Percentiles rank a stretch among this genome's conserved stretches.
Evolutionary conservation across 1,284 basidiomycete genomes (phyloP).

Genomic region (Cystobasidium pallidum): DNA sequence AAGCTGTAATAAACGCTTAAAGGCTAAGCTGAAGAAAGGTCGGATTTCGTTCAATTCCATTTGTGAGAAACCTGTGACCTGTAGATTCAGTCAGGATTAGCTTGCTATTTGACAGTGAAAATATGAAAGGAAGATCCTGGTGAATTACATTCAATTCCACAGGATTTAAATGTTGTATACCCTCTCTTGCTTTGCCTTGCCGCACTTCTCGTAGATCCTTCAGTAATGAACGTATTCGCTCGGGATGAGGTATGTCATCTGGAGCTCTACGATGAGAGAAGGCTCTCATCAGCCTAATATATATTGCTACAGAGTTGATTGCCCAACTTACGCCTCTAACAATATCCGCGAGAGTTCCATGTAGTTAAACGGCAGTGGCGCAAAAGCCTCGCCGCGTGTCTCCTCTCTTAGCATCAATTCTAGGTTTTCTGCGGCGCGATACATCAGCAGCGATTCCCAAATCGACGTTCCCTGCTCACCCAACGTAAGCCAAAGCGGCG

Average conservation of each 20-base stretch:
- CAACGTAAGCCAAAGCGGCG: constrained; percentile 83
- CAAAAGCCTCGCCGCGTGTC: constrained; percentile 53
- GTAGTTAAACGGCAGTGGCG: constrained; percentile 68
- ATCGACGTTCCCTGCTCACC: constrained; percentile 60
- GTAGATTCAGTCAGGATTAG: constrained; percentile 11
- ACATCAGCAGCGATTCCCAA: not conserved
- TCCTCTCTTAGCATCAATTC: constrained; percentile 61
- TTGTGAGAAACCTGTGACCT: constrained; percentile 83
- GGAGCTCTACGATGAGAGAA: constrained; percentile 66
- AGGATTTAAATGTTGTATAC: constrained; percentile 63
- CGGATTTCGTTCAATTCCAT: constrained; percentile 92
- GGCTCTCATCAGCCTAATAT: not conserved
- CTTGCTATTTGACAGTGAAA: not conserved
- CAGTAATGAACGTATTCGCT: constrained; percentile 77
- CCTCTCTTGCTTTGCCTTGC: constrained; percentile 87
- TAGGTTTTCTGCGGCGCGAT: constrained; percentile 66
- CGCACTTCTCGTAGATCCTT: constrained; percentile 93
- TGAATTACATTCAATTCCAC: constrained; percentile 69
- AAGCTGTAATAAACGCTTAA: constrained; percentile 47
- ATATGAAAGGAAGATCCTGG: not conserved
- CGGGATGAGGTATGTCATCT: constrained; percentile 82
- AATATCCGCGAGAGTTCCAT: constrained; percentile 85
- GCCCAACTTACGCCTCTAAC: constrained; percentile 75
- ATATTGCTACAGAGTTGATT: constrained; percentile 54
- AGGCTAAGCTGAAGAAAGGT: constrained; percentile 68